Conservation (phyloP, 139 green algal genomes). For the Coccomyxa sp. region DNA sequence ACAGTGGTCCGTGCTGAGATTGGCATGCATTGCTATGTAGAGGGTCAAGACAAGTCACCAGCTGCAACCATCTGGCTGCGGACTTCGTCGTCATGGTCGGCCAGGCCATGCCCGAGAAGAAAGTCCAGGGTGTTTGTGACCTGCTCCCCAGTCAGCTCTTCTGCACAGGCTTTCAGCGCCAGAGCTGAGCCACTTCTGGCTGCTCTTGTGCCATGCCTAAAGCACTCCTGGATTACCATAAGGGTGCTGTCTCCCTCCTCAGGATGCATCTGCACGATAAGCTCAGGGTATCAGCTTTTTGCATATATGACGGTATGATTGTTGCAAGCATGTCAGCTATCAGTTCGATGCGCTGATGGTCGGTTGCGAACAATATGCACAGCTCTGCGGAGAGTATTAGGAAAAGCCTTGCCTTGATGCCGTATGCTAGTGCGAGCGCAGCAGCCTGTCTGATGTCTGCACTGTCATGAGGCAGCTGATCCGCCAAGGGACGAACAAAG, state of each 20-base stretch:
- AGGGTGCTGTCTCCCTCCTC: conserved; percentile 23
- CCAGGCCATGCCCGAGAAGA: conserved; percentile 75
- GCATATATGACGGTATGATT: conserved; percentile 9
- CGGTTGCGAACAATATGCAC: no score
- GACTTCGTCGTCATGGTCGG: conserved; percentile 58
- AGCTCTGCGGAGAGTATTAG: no score
- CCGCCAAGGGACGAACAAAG: conserved; percentile 26
- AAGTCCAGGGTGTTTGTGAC: conserved; percentile 72
- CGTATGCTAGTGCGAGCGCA: conserved; percentile 16
- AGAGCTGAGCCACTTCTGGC: conserved; percentile 54
- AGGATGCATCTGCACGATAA: conserved; percentile 28
- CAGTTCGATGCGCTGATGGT: no score
- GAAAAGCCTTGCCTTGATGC: conserved; percentile 34
- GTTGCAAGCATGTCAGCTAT: neutral
- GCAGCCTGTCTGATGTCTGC: conserved; percentile 10
- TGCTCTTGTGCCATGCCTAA: neutral
- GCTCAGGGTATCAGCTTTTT: no score
- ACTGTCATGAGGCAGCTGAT: conserved; percentile 26
- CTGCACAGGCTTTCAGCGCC: conserved; percentile 51
- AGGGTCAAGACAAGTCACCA: conserved; percentile 29
- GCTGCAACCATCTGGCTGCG: conserved; percentile 66
- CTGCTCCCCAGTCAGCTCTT: conserved; percentile 41
- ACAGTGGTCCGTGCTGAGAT: neutral
- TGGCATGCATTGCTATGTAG: neutral
- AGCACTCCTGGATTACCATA: conserved; percentile 19